These are phyloP conservation scores for Amanita muscaria DNA, from an alignment of 768 basidiomycete genomes.

Conservation along the genomic window DNA sequence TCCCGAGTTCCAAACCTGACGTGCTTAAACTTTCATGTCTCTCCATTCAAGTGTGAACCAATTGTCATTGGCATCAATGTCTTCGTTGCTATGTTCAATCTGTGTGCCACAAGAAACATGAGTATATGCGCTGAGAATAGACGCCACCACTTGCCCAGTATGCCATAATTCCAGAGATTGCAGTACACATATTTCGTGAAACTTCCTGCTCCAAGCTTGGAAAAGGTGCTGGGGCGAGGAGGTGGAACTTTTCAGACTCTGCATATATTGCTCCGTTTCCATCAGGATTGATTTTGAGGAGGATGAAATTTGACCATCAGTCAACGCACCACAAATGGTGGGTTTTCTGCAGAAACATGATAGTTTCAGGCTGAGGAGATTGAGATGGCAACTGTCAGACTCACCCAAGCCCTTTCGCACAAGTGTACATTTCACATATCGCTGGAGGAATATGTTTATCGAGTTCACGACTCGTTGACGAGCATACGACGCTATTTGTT, in stretches of 20 bases:
- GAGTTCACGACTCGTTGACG: too few species aligned
- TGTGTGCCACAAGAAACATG: constrained; percentile 2
- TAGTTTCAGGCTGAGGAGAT: background rate
- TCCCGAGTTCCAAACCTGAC: too few species aligned
- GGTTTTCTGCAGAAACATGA: constrained; percentile 7
- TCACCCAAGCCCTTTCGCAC: constrained; percentile 13
- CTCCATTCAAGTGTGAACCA: too few species aligned
- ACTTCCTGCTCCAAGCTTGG: background rate
- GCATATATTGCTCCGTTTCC: constrained; percentile 12
- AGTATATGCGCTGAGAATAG: background rate
- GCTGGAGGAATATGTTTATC: constrained; percentile 13
- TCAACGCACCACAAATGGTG: constrained; percentile 14
- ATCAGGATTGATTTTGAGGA: constrained; percentile 12
- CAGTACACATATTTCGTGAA: constrained; percentile 4
- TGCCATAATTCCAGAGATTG: constrained; percentile 13
- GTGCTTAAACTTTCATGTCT: too few species aligned
- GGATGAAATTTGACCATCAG: constrained; percentile 14
- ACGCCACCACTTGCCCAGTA: constrained; percentile 9
- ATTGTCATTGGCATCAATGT: constrained; percentile 9
- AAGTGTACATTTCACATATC: constrained; percentile 14
- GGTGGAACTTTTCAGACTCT: constrained; percentile 4
- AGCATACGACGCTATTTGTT: too few species aligned
- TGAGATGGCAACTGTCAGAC: background rate
- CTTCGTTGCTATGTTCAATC: constrained; percentile 9
- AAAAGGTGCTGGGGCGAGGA: background rate